These are phyloP conservation scores for Vitis riparia DNA, from an alignment of 164 flowering plant genomes.

Conservation along the genomic window DNA sequence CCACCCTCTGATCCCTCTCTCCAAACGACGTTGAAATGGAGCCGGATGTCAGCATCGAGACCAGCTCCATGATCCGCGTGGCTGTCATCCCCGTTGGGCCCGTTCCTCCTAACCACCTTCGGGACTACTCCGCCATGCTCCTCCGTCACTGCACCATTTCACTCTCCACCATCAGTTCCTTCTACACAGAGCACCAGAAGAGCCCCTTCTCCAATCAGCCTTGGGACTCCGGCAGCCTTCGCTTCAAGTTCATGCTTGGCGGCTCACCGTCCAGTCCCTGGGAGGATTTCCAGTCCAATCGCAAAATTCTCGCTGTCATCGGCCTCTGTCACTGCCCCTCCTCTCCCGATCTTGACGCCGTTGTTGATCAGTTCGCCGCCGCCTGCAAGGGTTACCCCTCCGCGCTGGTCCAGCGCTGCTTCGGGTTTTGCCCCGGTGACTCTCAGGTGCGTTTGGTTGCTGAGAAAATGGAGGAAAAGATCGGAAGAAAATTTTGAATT, in stretches of 20 bases:
- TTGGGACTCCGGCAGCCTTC: slow-evolving; percentile 82
- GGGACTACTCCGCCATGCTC: slow-evolving; percentile 76
- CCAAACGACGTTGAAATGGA: slow-evolving; percentile 49
- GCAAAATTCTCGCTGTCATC: slow-evolving; percentile 84
- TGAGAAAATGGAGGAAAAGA: no score
- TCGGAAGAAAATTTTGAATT: background rate
- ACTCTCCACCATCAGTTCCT: slow-evolving; percentile 82
- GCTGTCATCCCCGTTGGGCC: slow-evolving; percentile 91
- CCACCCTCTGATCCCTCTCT: background rate
- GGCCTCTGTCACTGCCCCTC: slow-evolving; percentile 92
- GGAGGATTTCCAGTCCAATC: slow-evolving; percentile 95
- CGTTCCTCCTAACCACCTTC: slow-evolving; percentile 58
- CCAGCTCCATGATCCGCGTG: slow-evolving; percentile 78
- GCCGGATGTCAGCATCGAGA: slow-evolving; percentile 96
- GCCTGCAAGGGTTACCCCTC: slow-evolving; percentile 64
- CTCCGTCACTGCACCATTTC: slow-evolving; percentile 61
- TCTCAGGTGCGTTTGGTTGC: slow-evolving; percentile 52
- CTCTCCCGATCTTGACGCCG: slow-evolving; percentile 72
- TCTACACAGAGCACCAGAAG: slow-evolving; percentile 98
- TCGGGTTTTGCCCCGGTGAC: slow-evolving; percentile 87
- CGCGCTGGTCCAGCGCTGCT: slow-evolving; percentile 77
- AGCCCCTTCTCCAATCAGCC: slow-evolving; percentile 94
- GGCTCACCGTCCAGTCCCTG: slow-evolving; percentile 84
- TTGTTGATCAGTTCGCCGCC: slow-evolving; percentile 44
- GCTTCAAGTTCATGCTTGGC: slow-evolving; percentile 84